A percentile compares a stretch with the other conserved stretches of the same genome.
phyloP scores from a whole-genome alignment of 2,329 filamentous ascomycete species.

The Pseudophaeomoniella oleicola region DNA sequence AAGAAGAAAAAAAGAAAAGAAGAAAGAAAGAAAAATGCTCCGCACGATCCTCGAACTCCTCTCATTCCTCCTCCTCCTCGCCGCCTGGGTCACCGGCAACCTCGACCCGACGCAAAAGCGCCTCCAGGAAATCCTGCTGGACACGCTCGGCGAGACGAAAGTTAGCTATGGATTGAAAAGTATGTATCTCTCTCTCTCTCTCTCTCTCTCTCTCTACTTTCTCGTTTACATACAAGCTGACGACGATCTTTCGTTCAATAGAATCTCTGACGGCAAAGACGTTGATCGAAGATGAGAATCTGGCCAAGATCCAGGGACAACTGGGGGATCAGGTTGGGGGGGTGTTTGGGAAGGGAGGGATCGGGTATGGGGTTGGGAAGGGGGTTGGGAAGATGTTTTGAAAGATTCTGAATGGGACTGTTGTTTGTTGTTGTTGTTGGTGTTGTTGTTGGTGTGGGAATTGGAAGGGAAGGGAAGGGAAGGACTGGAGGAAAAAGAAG shows the following conservation, averaged over 20 bases:
- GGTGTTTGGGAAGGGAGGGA: constrained; percentile 12
- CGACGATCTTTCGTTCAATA: background rate
- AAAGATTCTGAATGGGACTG: too few species aligned
- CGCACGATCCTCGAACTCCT: background rate
- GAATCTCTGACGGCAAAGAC: constrained; percentile 13
- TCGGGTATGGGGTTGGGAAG: constrained; percentile 2
- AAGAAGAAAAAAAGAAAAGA: too few species aligned
- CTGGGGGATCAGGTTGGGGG: constrained; percentile 11
- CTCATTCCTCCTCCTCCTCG: background rate
- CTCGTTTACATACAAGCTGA: background rate
- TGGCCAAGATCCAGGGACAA: constrained; percentile 14
- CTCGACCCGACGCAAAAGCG: constrained; percentile 16
- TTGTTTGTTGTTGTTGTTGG: too few species aligned
- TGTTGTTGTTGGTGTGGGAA: too few species aligned
- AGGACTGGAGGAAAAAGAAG: constrained; percentile 7
- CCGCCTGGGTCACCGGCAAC: constrained; percentile 14
- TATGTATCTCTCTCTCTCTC: constrained; percentile 2
- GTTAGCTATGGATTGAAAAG: constrained; percentile 15
- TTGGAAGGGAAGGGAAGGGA: constrained; percentile 5
- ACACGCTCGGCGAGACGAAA: constrained; percentile 17
- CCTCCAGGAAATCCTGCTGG: constrained; percentile 15
- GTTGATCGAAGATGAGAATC: constrained; percentile 12
- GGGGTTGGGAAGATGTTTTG: background rate
- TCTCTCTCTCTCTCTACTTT: background rate
- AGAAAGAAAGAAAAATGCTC: background rate